These are phyloP conservation scores for Coemansia sp. DNA, from an alignment of 192 early-diverging fungal genomes.

Conservation along the genomic window DNA sequence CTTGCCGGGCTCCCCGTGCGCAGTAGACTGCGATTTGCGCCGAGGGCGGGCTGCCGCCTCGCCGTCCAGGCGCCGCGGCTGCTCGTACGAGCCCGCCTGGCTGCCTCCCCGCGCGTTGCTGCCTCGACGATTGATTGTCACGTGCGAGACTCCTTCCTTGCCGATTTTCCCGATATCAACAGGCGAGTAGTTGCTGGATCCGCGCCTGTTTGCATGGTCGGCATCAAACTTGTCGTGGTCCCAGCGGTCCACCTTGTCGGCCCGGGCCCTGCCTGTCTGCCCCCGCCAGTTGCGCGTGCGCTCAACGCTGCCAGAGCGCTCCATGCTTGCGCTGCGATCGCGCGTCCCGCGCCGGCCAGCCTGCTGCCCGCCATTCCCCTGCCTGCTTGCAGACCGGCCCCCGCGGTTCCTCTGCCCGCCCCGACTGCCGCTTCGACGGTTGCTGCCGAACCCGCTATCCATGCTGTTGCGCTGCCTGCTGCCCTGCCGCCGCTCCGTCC, in stretches of 20 bases:
- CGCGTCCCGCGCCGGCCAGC: conserved; percentile 16
- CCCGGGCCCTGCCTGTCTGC: conserved; percentile 12
- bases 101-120: conserved; percentile 29
- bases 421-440: conserved; percentile 10
- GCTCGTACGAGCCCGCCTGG: conserved; percentile 22
- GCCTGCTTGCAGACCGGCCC: conserved; percentile 35
- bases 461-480: conserved; percentile 6
- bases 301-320: conserved; percentile 31
- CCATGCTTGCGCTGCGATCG: conserved; percentile 46
- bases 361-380: conserved; percentile 2
- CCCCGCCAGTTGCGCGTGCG: conserved; percentile 37
- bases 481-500: conserved; percentile 8
- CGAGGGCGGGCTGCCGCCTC: conserved; percentile 6
- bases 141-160: conserved; percentile 47
- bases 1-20: not conserved
- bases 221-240: conserved; percentile 45
- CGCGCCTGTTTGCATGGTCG: conserved; percentile 12
- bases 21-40: conserved; percentile 1
- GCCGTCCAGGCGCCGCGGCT: conserved; percentile 17
- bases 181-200: conserved; percentile 6
- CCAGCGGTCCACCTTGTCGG: conserved; percentile 37
- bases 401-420: conserved; percentile 17
- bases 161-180: conserved; percentile 35
- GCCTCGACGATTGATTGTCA: conserved; percentile 42
- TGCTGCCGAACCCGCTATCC: conserved; percentile 3